Evolutionary conservation across 2,329 filamentous ascomycete genomes (phyloP).

Genomic region (Fusarium sp.): DNA sequence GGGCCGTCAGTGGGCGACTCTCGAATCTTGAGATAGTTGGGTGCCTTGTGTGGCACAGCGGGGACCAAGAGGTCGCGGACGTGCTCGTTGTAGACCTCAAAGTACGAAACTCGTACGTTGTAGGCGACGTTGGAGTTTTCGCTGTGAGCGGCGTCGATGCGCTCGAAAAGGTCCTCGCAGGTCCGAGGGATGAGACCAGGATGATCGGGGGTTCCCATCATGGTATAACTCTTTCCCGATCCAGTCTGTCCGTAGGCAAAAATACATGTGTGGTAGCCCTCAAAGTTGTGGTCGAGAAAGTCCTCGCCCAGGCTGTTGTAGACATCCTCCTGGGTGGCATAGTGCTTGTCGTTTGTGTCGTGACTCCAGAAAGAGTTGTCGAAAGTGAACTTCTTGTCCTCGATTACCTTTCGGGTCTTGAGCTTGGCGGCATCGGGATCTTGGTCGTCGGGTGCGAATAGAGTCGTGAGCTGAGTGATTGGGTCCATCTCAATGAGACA

Average conservation of each 20-base stretch:
- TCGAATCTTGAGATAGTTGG: slow-evolving; percentile 95
- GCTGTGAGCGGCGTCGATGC: slow-evolving; percentile 78
- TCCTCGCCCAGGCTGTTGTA: slow-evolving; percentile 95
- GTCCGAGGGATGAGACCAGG: slow-evolving; percentile 93
- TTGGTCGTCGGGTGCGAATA: slow-evolving; percentile 71
- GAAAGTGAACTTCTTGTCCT: slow-evolving; percentile 93
- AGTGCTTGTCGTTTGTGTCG: slow-evolving; percentile 77
- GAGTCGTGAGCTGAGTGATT: slow-evolving; percentile 80
- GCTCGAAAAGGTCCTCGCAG: slow-evolving; percentile 93
- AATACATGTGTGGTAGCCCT: slow-evolving; percentile 98
- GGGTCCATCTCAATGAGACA: slow-evolving; percentile 95
- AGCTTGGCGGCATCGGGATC: slow-evolving; percentile 62
- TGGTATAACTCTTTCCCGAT: slow-evolving; percentile 97
- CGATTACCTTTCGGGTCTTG: slow-evolving; percentile 75
- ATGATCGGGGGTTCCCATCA: slow-evolving; percentile 88
- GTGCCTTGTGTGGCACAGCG: slow-evolving; percentile 70
- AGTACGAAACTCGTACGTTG: slow-evolving; percentile 97
- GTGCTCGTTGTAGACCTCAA: slow-evolving; percentile 99
- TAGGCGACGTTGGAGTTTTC: slow-evolving; percentile 93
- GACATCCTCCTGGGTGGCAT: slow-evolving; percentile 89
- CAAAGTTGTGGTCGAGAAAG: slow-evolving; percentile 98
- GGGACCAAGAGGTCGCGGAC: slow-evolving; percentile 91
- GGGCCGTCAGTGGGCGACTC: slow-evolving; percentile 95
- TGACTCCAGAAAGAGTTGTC: slow-evolving; percentile 99
- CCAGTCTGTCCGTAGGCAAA: slow-evolving; percentile 99